Conservation (phyloP, 2,329 filamentous ascomycete genomes). For the Trichoderma atrobrunneum region DNA sequence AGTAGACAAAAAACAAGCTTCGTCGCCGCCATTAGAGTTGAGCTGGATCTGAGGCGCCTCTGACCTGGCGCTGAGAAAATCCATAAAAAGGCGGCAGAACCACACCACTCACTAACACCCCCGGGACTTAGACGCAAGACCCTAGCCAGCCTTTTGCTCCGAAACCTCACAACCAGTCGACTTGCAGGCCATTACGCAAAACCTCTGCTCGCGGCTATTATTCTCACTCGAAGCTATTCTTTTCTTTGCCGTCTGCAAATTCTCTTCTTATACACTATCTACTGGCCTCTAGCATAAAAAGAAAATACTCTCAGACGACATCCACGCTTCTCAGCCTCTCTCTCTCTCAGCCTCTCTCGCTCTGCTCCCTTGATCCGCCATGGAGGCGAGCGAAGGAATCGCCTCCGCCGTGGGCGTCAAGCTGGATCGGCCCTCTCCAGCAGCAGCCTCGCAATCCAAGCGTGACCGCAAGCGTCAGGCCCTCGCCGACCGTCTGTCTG, state of each 20-base stretch:
- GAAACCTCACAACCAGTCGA: not conserved
- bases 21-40: not conserved
- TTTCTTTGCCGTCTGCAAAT: not conserved
- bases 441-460: slow-evolving; percentile 62
- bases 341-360: not conserved
- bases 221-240: not conserved
- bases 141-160: slow-evolving; percentile 16
- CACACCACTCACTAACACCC: slow-evolving; percentile 17
- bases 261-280: not conserved
- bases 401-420: slow-evolving; percentile 34
- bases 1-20: not conserved
- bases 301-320: not conserved
- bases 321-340: not conserved
- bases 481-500: slow-evolving; percentile 73
- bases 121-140: slow-evolving; percentile 11
- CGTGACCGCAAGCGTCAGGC: slow-evolving; percentile 85
- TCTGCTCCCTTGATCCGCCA: slow-evolving; percentile 23
- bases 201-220: not conserved
- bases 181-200: not conserved
- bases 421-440: slow-evolving; percentile 38
- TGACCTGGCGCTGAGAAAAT: not conserved
- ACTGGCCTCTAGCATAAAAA: not conserved
- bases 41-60: not conserved
- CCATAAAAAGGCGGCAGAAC: slow-evolving; percentile 15
- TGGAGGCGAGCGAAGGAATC: slow-evolving; percentile 41